These are phyloP conservation scores for Sarocladium oryzae DNA, from an alignment of 2,329 filamentous ascomycete species.

Conservation along the genomic window DNA sequence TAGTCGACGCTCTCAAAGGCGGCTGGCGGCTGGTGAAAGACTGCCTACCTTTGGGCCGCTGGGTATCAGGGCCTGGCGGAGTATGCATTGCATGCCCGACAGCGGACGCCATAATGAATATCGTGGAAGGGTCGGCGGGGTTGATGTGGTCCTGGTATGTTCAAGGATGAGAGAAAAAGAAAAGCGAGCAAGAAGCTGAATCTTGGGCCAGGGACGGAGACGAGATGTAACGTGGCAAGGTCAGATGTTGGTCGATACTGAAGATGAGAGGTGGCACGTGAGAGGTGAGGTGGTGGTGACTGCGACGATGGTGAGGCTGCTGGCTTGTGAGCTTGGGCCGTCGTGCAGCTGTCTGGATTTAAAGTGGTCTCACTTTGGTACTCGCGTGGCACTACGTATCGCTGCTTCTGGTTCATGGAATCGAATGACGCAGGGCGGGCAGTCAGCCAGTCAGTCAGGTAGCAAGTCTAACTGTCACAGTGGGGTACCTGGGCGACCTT, in stretches of 20 bases:
- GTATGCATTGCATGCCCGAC: constrained; percentile 32
- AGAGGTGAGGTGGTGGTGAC: not conserved
- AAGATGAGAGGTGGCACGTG: not conserved
- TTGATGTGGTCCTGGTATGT: not conserved
- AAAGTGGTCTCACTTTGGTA: not conserved
- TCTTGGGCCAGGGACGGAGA: not conserved
- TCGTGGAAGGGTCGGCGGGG: not conserved
- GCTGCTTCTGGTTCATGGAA: not conserved
- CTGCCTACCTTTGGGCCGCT: constrained; percentile 40
- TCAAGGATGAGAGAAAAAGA: not conserved
- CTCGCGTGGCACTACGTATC: too few species aligned
- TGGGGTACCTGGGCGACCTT: too few species aligned
- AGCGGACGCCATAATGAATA: constrained; percentile 33
- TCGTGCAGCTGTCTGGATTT: too few species aligned
- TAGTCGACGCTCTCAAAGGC: constrained; percentile 49
- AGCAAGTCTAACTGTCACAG: too few species aligned
- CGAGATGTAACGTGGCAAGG: constrained; percentile 6
- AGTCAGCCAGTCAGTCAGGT: not conserved
- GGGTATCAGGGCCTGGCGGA: constrained; percentile 32
- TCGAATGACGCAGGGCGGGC: constrained; percentile 6
- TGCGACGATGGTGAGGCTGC: not conserved
- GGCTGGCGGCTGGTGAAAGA: constrained; percentile 68
- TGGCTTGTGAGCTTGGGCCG: not conserved
- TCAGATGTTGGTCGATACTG: constrained; percentile 4
- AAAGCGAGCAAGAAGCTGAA: not conserved